phyloP scores from a whole-genome alignment of 768 basidiomycete species.

The Lentinula sp. region DNA sequence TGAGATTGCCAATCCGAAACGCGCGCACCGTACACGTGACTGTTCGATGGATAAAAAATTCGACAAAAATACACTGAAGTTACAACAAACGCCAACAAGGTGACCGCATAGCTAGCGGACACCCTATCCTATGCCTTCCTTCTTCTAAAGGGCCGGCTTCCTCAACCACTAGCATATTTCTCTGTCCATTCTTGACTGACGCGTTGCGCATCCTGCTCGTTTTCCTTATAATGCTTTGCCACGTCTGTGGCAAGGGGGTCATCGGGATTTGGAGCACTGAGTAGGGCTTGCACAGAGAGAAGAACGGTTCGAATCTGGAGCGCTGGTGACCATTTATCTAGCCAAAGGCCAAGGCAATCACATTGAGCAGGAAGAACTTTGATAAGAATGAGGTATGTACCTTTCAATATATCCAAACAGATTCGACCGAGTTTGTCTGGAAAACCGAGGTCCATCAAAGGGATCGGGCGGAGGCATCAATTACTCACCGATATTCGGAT shows the following conservation, averaged over 20 bases:
- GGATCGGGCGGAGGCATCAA: background rate
- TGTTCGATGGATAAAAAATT: background rate
- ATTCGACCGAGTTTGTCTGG: slow-evolving; percentile 97
- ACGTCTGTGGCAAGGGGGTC: slow-evolving; percentile 93
- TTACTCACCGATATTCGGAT: slow-evolving; percentile 93
- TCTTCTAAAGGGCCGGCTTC: background rate
- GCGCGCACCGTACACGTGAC: background rate
- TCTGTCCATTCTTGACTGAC: slow-evolving; percentile 96
- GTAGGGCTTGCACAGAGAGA: slow-evolving; percentile 93
- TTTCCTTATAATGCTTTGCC: slow-evolving; percentile 98
- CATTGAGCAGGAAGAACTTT: background rate
- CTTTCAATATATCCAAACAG: slow-evolving; percentile 97
- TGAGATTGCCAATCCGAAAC: background rate
- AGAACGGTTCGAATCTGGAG: slow-evolving; percentile 97
- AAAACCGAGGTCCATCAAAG: background rate
- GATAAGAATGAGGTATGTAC: slow-evolving; percentile 29
- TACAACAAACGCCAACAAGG: background rate
- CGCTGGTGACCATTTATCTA: slow-evolving; percentile 99
- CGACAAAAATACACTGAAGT: background rate
- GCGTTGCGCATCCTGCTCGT: slow-evolving; percentile 88
- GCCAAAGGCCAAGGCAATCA: background rate
- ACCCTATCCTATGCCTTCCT: background rate
- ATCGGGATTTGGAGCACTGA: slow-evolving; percentile 95
- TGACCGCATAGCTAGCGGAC: background rate
- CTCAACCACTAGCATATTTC: slow-evolving; percentile 54